Base-by-base conservation (phyloP, 352 stramenopile genomes). In the Phytophthora pseudosyringae region DNA sequence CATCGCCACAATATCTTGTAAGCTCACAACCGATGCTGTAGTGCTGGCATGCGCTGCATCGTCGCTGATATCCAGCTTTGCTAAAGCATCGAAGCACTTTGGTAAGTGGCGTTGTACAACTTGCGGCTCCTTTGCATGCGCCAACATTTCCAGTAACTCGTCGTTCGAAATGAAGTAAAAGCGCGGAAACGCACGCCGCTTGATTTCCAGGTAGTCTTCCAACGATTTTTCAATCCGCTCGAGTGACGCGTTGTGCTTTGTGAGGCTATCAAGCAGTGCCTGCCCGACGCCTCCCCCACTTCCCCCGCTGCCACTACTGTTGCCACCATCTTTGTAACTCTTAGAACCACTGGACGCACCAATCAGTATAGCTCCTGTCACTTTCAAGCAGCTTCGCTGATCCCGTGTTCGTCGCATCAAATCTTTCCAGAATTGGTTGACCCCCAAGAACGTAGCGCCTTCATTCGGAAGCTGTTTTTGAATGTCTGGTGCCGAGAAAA, bases 161-260 rank as follows among this genome's bases (percentile, higher is more conserved):
- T 95, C 88, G 59, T 95, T 95, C 31, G 85, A 91, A 47, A 97
- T 88, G 57, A 96, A 97, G 52, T 93, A 97, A 44, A 97, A 97
- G 1, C 89, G 77, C 1, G 89, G 87, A 58, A 97, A 97, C 29
- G 83, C 79, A 11, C 75, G 67, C n/a, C 89, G 86, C 44, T 97
- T 97, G 6, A 82, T 90, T 63, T 94, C 85, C 4, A 95, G 29
- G 26, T 95, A 95, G 50, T 93, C 86, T 63, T 92, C 85, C 1
- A 94, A 67, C 5, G 84, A 92, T 53, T 94, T 94, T 48, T 92
- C 81, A 29, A 93, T 88, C 18, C 68, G 74, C 25, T 94, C 86
- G 1, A 94, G 69, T 3, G 83, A 87, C 16, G 54, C 41, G 52
- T 93, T 93, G 67, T 93, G 86, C 26, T 88, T 90, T 60, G 72